phyloP scores from a whole-genome alignment of 2,329 filamentous ascomycete genomes.

The Trichoderma simmonsii region DNA sequence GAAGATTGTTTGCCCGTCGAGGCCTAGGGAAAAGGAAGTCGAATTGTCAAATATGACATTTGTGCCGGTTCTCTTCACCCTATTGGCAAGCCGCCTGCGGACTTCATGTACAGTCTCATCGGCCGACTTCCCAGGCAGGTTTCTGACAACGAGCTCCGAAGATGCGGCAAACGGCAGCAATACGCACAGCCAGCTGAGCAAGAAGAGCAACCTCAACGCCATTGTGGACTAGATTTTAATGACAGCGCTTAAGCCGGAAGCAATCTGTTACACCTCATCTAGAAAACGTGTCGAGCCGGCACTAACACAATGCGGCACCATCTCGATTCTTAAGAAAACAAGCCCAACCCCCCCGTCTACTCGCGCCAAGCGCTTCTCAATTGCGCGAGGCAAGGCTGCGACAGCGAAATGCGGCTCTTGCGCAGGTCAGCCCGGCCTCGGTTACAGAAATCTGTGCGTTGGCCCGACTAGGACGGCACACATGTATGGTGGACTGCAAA shows the following conservation, averaged over 20 bases:
- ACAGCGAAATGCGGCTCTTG: slow-evolving; percentile 1
- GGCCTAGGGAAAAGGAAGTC: slow-evolving; percentile 8
- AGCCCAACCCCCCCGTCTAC: background rate
- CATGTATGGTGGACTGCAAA: background rate
- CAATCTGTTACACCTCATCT: background rate
- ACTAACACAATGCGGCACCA: background rate
- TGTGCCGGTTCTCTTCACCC: slow-evolving; percentile 4
- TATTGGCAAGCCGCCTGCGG: slow-evolving; percentile 14
- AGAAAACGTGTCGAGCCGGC: background rate
- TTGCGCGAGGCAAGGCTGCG: slow-evolving; percentile 8
- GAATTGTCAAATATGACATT: slow-evolving; percentile 20
- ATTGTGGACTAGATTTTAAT: background rate
- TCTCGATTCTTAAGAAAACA: background rate
- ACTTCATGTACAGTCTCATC: slow-evolving; percentile 19
- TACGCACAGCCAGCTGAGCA: background rate
- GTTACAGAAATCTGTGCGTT: background rate
- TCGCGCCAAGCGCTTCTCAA: background rate
- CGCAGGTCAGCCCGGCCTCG: background rate
- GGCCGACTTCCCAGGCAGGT: slow-evolving; percentile 14
- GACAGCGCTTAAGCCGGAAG: background rate
- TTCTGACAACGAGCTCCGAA: slow-evolving; percentile 18
- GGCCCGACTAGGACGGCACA: background rate
- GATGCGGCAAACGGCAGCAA: background rate
- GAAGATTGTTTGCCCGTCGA: slow-evolving; percentile 18
- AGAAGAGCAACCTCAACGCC: background rate